These are phyloP conservation scores for Aspergillus kassunensis DNA, from an alignment of 495 filamentous ascomycete genomes.

Conservation along the genomic window DNA sequence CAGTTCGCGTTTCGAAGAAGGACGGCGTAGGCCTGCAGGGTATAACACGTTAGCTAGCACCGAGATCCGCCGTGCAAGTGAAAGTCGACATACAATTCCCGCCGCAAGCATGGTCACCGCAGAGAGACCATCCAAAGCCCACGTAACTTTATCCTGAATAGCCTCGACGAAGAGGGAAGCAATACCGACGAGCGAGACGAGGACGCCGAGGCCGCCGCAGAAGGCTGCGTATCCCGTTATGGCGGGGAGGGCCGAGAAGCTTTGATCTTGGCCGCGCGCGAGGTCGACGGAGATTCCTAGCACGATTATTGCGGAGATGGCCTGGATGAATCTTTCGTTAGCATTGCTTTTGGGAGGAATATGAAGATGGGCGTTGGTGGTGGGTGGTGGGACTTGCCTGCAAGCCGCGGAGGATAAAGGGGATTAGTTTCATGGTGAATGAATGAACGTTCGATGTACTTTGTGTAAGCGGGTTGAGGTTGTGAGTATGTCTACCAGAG, in stretches of 20 bases:
- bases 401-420: not conserved
- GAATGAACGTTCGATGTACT: too few relatives aligned
- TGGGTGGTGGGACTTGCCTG: not conserved
- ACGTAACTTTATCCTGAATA: constrained; percentile 34
- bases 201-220: constrained; percentile 45
- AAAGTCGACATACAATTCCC: constrained; percentile 47
- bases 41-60: too few relatives aligned
- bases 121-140: constrained; percentile 41
- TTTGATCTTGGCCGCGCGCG: constrained; percentile 35
- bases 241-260: constrained; percentile 28
- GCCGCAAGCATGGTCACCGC: constrained; percentile 46
- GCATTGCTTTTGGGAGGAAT: not conserved
- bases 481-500: too few relatives aligned
- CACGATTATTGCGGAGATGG: constrained; percentile 42
- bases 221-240: constrained; percentile 43
- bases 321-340: constrained; percentile 17
- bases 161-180: constrained; percentile 33
- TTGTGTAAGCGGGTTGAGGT: too few relatives aligned
- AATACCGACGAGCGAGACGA: constrained; percentile 38
- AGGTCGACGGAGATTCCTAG: constrained; percentile 45
- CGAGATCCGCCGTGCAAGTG: not conserved
- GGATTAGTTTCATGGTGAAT: constrained; percentile 4
- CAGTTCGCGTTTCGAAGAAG: constrained; percentile 35
- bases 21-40: constrained; percentile 41
- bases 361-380: not conserved